Evolutionary conservation across 305 asterid species (phyloP).

Genomic region (Lippia alba): DNA sequence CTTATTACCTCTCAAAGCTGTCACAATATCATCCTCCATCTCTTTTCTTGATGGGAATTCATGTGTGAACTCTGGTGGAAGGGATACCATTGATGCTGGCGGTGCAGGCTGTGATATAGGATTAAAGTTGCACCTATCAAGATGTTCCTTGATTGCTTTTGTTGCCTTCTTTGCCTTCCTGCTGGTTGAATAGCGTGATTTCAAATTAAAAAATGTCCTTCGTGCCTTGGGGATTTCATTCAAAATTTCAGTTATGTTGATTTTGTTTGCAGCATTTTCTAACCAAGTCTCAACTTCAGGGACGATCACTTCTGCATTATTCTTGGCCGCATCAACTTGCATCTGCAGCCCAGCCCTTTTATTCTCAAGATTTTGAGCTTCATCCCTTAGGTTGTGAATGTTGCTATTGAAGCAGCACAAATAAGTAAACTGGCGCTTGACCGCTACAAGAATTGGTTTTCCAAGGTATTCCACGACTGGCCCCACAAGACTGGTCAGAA

Average conservation of each 20-base stretch:
- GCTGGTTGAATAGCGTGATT: neutral
- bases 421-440: conserved; percentile 21
- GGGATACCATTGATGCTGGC: neutral
- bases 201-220: neutral
- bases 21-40: neutral
- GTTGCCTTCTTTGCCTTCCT: neutral
- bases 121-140: neutral
- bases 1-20: neutral
- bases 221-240: neutral
- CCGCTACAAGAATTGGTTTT: conserved; percentile 3
- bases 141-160: neutral
- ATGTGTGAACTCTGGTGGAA: neutral
- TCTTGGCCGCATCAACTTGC: conserved; percentile 4
- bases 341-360: conserved; percentile 5
- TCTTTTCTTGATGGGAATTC: neutral
- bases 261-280: no score
- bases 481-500: neutral
- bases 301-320: conserved; percentile 3
- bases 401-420: conserved; percentile 23
- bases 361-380: conserved; percentile 4
- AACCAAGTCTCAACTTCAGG: conserved; percentile 28
- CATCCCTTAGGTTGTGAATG: conserved; percentile 16
- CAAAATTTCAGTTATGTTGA: no score
- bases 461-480: neutral
- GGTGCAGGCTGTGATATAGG: neutral